Conservation (phyloP, 768 basidiomycete species). For the Astraeus odoratus region DNA sequence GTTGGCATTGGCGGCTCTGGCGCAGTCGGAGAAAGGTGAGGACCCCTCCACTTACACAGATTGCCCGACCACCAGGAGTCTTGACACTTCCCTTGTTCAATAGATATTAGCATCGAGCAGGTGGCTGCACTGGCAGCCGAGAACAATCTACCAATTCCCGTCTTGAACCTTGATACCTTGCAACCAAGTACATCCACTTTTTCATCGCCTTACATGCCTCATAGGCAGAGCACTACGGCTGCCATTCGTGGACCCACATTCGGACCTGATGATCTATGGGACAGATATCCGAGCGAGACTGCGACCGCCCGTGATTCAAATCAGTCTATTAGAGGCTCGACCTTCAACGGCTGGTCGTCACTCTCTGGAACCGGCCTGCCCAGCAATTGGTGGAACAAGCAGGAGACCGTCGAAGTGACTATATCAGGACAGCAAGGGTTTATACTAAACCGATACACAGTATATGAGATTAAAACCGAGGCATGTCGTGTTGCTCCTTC, state of each 20-base stretch:
- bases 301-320: conserved; percentile 26
- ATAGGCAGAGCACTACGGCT: conserved; percentile 41
- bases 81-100: not conserved
- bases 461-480: conserved; percentile 76
- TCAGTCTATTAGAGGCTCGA: conserved; percentile 15
- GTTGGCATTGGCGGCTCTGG: conserved; percentile 78
- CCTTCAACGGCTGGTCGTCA: conserved; percentile 43
- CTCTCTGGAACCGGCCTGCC: conserved; percentile 69
- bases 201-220: conserved; percentile 29
- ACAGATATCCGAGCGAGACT: conserved; percentile 25
- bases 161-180: conserved; percentile 55
- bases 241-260: conserved; percentile 41
- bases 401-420: conserved; percentile 63
- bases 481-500: conserved; percentile 36
- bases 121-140: conserved; percentile 71
- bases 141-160: conserved; percentile 71
- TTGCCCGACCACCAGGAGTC: not conserved
- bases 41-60: conserved; percentile 2
- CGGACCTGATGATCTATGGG: conserved; percentile 68
- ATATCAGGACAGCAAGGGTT: conserved; percentile 88
- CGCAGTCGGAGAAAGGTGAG: conserved; percentile 74
- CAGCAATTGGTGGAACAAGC: conserved; percentile 81
- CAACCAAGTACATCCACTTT: conserved; percentile 50
- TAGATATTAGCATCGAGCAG: conserved; percentile 79
- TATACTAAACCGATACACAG: conserved; percentile 79